A percentile compares a stretch with the other conserved stretches of the same genome.
Conservation (phyloP, 495 filamentous ascomycete species). For the Neurospora sublineolata region DNA sequence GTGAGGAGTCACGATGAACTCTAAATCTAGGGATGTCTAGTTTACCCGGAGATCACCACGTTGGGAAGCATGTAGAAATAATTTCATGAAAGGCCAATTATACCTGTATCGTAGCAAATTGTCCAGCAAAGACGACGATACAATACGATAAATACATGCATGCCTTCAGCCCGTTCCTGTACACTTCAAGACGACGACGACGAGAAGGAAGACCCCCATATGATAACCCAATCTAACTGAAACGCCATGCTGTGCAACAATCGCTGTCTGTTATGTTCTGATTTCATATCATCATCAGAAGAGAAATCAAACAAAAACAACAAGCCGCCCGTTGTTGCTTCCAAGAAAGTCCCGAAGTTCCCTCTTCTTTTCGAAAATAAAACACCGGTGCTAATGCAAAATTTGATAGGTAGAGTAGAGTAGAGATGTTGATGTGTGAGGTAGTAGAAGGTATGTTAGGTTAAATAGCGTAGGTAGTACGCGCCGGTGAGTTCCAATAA, state of each 20-base stretch:
- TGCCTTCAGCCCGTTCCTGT: background rate
- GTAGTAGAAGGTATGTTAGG: background rate
- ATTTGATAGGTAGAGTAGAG: background rate
- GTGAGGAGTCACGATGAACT: background rate
- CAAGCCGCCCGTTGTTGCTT: background rate
- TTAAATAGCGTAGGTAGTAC: background rate
- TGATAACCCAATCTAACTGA: background rate
- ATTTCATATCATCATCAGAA: background rate
- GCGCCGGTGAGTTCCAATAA: background rate
- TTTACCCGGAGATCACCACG: background rate
- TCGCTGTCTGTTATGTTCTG: background rate
- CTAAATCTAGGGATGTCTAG: background rate
- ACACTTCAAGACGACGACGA: background rate
- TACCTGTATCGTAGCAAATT: background rate
- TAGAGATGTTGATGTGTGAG: background rate
- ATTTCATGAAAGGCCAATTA: background rate
- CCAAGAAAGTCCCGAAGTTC: background rate
- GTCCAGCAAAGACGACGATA: background rate
- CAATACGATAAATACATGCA: background rate
- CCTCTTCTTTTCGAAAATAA: background rate
- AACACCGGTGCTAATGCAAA: background rate
- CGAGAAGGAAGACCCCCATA: background rate
- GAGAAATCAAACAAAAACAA: background rate
- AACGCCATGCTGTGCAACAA: background rate
- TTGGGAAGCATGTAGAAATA: background rate